phyloP scores from a whole-genome alignment of 2,329 filamentous ascomycete species.

The Trichophyton rubrum region DNA sequence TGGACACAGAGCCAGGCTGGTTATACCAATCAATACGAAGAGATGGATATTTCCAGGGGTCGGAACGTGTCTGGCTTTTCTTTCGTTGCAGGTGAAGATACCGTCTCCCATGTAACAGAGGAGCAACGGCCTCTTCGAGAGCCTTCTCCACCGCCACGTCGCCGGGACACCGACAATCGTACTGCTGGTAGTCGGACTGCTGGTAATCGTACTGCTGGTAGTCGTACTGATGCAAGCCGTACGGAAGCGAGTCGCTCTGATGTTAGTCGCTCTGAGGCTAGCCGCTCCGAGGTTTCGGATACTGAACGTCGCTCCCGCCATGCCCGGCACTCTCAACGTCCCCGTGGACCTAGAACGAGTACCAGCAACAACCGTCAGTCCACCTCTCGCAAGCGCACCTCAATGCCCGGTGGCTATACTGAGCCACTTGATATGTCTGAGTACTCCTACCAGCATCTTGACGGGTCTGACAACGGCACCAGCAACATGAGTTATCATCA shows the following conservation, averaged over 20 bases:
- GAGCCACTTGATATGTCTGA: slow-evolving; percentile 34
- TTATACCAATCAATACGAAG: slow-evolving; percentile 41
- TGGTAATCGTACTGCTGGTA: slow-evolving; percentile 1
- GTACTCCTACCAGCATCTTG: slow-evolving; percentile 32
- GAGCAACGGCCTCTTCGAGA: slow-evolving; percentile 20
- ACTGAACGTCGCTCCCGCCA: not conserved
- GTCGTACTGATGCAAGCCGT: not conserved
- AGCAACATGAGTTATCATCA: slow-evolving; percentile 46
- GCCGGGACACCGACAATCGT: slow-evolving; percentile 4
- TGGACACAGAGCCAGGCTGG: slow-evolving; percentile 21
- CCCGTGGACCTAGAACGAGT: slow-evolving; percentile 11
- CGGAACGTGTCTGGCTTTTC: slow-evolving; percentile 33
- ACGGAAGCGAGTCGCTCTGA: slow-evolving; percentile 3
- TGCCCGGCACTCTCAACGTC: slow-evolving; percentile 6
- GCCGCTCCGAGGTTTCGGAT: not conserved
- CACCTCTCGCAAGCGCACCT: slow-evolving; percentile 27
- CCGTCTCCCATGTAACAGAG: slow-evolving; percentile 26
- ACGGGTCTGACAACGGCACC: slow-evolving; percentile 28
- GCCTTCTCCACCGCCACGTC: slow-evolving; percentile 9
- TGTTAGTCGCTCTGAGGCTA: not conserved
- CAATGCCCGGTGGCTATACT: slow-evolving; percentile 31
- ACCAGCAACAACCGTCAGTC: slow-evolving; percentile 22
- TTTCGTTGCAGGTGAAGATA: slow-evolving; percentile 38
- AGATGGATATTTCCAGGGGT: slow-evolving; percentile 23
- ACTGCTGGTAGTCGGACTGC: slow-evolving; percentile 3